Percentiles rank a stretch among this genome's conserved stretches.
phyloP scores from a whole-genome alignment of 2,329 filamentous ascomycete species.

The Aspergillus proliferans region DNA sequence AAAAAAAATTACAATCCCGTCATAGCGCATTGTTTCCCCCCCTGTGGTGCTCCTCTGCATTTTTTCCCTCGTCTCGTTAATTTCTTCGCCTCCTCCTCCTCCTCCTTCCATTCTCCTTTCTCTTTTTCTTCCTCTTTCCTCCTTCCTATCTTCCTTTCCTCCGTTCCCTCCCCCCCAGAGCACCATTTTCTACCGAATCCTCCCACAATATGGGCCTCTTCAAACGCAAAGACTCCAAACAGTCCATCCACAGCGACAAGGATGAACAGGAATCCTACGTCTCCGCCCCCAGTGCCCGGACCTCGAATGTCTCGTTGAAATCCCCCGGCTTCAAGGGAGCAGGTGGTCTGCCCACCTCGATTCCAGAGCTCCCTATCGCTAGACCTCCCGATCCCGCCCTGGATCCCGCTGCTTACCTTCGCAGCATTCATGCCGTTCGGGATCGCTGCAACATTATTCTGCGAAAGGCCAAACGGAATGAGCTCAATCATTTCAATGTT shows the following conservation, averaged over 20 bases:
- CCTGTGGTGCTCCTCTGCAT: too few relatives aligned
- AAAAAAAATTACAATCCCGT: constrained; percentile 1
- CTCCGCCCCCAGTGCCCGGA: constrained; percentile 38
- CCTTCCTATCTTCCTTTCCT: constrained; percentile 1
- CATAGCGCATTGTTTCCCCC: not conserved
- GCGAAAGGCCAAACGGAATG: constrained; percentile 69
- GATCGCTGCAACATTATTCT: constrained; percentile 69
- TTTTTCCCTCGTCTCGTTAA: not conserved
- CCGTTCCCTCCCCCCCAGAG: not conserved
- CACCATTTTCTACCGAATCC: too few relatives aligned
- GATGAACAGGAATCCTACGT: constrained; percentile 36
- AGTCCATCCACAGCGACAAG: constrained; percentile 30
- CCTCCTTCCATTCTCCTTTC: constrained; percentile 11
- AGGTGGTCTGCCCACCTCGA: constrained; percentile 43
- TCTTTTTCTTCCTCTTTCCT: constrained; percentile 2
- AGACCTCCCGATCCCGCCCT: constrained; percentile 78
- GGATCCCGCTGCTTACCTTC: constrained; percentile 84
- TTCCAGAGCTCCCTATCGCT: constrained; percentile 74
- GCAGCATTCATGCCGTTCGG: constrained; percentile 80
- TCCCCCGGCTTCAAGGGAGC: constrained; percentile 43
- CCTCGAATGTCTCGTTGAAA: constrained; percentile 44
- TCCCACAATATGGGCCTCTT: constrained; percentile 37
- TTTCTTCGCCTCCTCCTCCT: not conserved
- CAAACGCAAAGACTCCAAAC: constrained; percentile 42
- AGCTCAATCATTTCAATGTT: constrained; percentile 79